Percentiles rank a stretch among this genome's conserved stretches.
Conservation (phyloP, 2,329 filamentous ascomycete genomes). For the Ophiostoma sp. region DNA sequence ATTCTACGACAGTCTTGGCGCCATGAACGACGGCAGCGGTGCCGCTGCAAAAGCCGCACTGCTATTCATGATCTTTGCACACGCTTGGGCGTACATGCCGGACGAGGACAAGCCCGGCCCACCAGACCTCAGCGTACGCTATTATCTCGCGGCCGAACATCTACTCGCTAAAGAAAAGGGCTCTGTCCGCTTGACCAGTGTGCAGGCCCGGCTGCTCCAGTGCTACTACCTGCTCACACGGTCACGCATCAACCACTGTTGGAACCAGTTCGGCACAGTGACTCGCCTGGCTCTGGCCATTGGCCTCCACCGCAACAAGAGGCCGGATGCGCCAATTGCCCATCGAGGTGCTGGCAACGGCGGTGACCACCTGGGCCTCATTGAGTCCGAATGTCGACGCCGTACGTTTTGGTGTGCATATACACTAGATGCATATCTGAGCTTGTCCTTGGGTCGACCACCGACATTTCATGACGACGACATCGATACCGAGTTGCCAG, state of each 20-base stretch:
- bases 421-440: conserved; percentile 63
- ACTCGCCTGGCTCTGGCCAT: conserved; percentile 43
- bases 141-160: conserved; percentile 41
- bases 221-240: conserved; percentile 47
- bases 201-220: conserved; percentile 45
- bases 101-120: neutral
- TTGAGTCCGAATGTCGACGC: conserved; percentile 43
- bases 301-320: conserved; percentile 42
- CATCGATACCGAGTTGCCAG: conserved; percentile 61
- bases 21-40: neutral
- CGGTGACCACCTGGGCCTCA: conserved; percentile 33
- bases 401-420: conserved; percentile 65
- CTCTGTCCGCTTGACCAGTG: conserved; percentile 41
- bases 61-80: conserved; percentile 47
- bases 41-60: conserved; percentile 33
- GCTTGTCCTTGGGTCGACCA: conserved; percentile 61
- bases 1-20: conserved; percentile 46
- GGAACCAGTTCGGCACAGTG: conserved; percentile 47
- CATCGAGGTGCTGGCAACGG: conserved; percentile 29
- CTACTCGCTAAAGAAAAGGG: conserved; percentile 43
- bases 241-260: conserved; percentile 50
- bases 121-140: conserved; percentile 33
- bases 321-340: neutral
- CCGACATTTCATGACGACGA: conserved; percentile 65
- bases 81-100: neutral